These are phyloP conservation scores for Apiospora kogelbergensis DNA, from an alignment of 2,329 filamentous ascomycete species.

Conservation along the genomic window DNA sequence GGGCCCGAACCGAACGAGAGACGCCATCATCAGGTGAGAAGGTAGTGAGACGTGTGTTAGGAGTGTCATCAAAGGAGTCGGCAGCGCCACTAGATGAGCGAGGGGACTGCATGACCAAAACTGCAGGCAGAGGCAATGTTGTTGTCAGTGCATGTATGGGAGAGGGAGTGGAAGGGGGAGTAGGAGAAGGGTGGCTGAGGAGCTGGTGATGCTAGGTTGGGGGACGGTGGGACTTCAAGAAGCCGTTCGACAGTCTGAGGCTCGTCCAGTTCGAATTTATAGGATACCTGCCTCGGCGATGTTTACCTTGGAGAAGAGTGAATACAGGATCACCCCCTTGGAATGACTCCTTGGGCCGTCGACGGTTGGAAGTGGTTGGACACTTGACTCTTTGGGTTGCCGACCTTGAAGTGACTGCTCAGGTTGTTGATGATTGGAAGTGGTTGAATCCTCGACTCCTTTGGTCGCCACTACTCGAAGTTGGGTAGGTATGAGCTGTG, in stretches of 20 bases:
- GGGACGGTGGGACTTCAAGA: background rate
- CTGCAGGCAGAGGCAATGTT: background rate
- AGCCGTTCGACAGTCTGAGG: background rate
- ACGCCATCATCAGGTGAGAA: constrained; percentile 62
- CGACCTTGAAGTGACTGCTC: background rate
- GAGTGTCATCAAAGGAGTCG: constrained; percentile 62
- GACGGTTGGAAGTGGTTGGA: background rate
- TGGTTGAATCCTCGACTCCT: background rate
- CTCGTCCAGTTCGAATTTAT: background rate
- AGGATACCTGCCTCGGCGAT: background rate
- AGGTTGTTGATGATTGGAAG: background rate
- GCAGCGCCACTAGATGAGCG: constrained; percentile 51
- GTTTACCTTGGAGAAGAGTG: background rate
- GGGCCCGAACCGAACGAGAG: constrained; percentile 40
- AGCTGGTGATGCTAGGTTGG: background rate
- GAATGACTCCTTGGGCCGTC: background rate
- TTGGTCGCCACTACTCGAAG: background rate
- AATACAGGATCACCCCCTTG: too few relatives aligned
- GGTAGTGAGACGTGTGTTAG: constrained; percentile 61
- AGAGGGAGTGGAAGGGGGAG: background rate
- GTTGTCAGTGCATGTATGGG: background rate
- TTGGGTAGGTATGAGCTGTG: background rate
- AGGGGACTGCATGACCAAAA: constrained; percentile 37
- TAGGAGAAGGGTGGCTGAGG: background rate
- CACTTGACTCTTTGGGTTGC: background rate